Base-by-base conservation (phyloP, 345 rosid genomes). In the Reutealis trisperma region DNA sequence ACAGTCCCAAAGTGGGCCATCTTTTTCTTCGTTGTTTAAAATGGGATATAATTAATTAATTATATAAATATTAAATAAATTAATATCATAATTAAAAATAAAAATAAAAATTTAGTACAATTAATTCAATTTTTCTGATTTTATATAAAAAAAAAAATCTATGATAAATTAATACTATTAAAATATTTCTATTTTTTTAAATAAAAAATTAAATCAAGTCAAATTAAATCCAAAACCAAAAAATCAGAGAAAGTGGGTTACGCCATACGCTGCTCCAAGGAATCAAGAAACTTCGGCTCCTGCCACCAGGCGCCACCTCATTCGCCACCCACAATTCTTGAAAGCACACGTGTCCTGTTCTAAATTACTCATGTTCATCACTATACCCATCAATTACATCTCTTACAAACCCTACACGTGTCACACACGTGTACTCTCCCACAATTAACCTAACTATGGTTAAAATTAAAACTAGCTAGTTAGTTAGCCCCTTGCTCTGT, bases 361-460 rank as follows among this genome's bases (percentile, higher is more conserved):
- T 14, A 8, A 32, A 13, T 61, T 25, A 14, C 16, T 68, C 73
- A 8, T 32, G 9, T 4, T 60, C 24, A 1, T 11, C 27, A 5
- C 4, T 18, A 18, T 27, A 21, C 15, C 22, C 52, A 47, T 47
- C 68, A 47, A 66, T 22, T 32, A 55, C 2, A 25, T 60, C 34
- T 63, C 66, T 6, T 77, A 61, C 61, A 75, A 71, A 47, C 80
- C 77, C 81, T 67, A 86, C 88, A 79, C 86, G 78, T 87, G 86
- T 70, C 77, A 70, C 77, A 18, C 89, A 84, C 89, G 83, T 79
- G 86, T 82, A 63, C 22, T 37, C 77, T 62, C 52, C 67, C 74
- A 16, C 24, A 71, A 71, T 62, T 59, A 24, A 7, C 32, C 70
- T 3, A 84, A 82, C 86, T 66, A 75, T 37, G 74, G 84, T 82